Percentiles rank a stretch among this genome's conserved stretches.
Evolutionary conservation across 2,329 filamentous ascomycete genomes (phyloP).

Genomic region (Sphaerostilbella broomeana): DNA sequence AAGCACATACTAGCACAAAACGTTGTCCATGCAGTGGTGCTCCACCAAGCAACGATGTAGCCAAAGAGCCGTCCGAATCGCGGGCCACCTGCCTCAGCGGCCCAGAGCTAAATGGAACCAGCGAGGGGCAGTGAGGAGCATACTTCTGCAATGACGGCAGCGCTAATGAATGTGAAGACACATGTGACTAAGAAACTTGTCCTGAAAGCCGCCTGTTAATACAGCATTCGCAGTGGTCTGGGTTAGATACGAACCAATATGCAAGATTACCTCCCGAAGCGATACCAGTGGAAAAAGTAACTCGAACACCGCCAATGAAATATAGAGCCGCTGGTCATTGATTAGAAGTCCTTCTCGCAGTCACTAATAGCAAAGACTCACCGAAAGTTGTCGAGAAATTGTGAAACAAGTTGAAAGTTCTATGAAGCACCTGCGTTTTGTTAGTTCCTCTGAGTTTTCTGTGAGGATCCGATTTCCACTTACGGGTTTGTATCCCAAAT

Average conservation of each 20-base stretch:
- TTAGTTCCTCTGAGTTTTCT: not conserved
- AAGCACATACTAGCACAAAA: conserved; percentile 44
- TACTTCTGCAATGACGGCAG: conserved; percentile 52
- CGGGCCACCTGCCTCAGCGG: conserved; percentile 49
- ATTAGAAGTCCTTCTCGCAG: too few relatives aligned
- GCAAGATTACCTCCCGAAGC: conserved; percentile 53
- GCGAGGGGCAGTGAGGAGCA: conserved; percentile 53
- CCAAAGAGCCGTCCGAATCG: conserved; percentile 48
- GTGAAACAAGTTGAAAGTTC: conserved; percentile 51
- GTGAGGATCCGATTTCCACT: not conserved
- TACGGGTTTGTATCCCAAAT: conserved; percentile 21
- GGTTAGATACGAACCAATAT: conserved; percentile 45
- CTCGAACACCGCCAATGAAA: conserved; percentile 52
- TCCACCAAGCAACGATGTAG: conserved; percentile 57
- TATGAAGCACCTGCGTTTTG: conserved; percentile 43
- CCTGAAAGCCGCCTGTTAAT: too few relatives aligned
- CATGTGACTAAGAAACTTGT: conserved; percentile 54
- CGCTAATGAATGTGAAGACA: conserved; percentile 54
- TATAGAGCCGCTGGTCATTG: conserved; percentile 50
- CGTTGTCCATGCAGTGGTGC: conserved; percentile 55
- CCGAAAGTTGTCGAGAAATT: conserved; percentile 54
- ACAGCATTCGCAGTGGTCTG: not conserved
- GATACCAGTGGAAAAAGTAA: conserved; percentile 55
- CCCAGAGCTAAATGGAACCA: conserved; percentile 55
- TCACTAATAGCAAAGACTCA: conserved; percentile 29